Base-by-base conservation (phyloP, 148 eudicot species). In the Amaranthus palmeri region DNA sequence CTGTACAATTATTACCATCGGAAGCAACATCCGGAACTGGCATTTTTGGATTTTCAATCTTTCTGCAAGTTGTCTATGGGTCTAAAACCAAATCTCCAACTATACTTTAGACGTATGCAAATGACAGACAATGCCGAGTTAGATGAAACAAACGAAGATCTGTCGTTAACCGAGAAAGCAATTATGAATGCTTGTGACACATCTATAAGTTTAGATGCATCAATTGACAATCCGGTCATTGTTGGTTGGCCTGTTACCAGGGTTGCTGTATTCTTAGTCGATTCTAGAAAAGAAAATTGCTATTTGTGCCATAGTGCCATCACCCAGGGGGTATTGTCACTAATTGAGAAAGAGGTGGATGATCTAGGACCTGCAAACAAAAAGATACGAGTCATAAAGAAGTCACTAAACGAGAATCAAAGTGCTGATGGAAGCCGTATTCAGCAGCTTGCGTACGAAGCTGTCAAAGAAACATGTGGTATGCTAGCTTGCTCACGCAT, bases 1-100 rank as follows among this genome's bases (percentile, higher is more conserved):
- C 92, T 93, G 54, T 91, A 93, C 86, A 89, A 89, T 80, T 93
- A 93, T 72, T 89, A 91, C 84, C 95, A 89, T 68, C 78, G 91
- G 71, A 89, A 85, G 79, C 80, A 59, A 41, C 70, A 88, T 44
- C 87, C 78, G n/a, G 74, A 77, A 53, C 77, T 81, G 45, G 82
- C 80, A 74, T 84, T 82, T 82, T 66, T 93, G 74, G 84, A 81
- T 11, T 89, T 87, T 75, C 78, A 77, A 46, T 71, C 90, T 52
- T 93, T 93, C 80, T 86, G 91, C 88, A 84, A 86, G 81, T 67
- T 91, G 80, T 86, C 97, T 61, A 73, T 85, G 57, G 73, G 45
- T 70, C 67, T 89, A 52, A 86, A 77, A 76, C 91, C 90, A 25
- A 65, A 77, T 72, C 54, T 93, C 49, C 67, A 79, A 54, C 61